Evolutionary conservation across 345 rosid species (phyloP).

Genomic region (Hibiscus tridactylites): DNA sequence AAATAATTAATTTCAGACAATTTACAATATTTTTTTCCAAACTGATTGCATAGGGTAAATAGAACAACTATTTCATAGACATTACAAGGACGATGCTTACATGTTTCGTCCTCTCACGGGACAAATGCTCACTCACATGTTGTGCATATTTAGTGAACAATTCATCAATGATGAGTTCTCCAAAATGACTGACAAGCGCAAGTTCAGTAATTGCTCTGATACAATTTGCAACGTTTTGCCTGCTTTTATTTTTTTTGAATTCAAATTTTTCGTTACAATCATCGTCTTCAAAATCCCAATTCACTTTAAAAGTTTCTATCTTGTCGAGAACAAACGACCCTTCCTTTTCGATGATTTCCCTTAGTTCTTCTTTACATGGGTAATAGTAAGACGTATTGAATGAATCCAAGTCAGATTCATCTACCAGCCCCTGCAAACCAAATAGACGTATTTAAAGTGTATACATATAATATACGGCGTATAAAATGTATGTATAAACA

Average conservation of each 20-base stretch:
- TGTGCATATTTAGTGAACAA: constrained; percentile 6
- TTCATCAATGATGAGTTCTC: constrained; percentile 6
- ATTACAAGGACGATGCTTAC: not conserved
- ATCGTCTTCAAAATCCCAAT: not conserved
- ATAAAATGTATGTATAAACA: no score
- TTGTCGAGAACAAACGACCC: not conserved
- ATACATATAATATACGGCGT: not conserved
- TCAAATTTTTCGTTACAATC: not conserved
- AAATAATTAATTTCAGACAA: no score
- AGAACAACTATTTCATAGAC: not conserved
- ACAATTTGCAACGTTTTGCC: constrained; percentile 1
- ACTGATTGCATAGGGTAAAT: no score
- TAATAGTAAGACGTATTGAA: not conserved
- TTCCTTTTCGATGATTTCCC: not conserved
- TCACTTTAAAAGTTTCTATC: constrained; percentile 13
- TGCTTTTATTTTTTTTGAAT: not conserved
- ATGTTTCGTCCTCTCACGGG: not conserved
- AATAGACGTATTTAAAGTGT: not conserved
- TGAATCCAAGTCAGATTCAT: not conserved
- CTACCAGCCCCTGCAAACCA: not conserved
- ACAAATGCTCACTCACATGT: not conserved
- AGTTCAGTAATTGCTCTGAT: constrained; percentile 10
- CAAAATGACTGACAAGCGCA: constrained; percentile 13
- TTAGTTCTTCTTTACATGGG: not conserved
- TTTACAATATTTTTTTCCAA: no score